phyloP scores from a whole-genome alignment of 768 basidiomycete genomes.

The Holtermanniella nyarrowii region DNA sequence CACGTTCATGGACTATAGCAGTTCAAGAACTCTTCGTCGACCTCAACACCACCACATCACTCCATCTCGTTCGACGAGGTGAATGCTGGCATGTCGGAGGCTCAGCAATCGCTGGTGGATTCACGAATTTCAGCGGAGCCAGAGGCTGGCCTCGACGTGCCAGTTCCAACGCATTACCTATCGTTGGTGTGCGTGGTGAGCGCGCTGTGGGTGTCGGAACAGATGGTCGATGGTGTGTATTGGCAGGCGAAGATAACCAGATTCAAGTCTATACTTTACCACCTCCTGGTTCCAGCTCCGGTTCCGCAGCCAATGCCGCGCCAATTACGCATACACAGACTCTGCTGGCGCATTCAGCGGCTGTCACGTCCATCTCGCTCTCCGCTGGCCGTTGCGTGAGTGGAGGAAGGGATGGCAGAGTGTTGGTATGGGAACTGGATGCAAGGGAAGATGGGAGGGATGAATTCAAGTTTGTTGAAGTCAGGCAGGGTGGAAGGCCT shows the following conservation, averaged over 20 bases:
- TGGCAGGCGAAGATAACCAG: conserved; percentile 35
- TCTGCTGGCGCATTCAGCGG: conserved; percentile 28
- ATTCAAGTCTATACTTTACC: conserved; percentile 39
- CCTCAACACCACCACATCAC: not conserved
- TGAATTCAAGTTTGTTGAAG: conserved; percentile 26
- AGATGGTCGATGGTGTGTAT: conserved; percentile 35
- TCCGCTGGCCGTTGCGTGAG: conserved; percentile 31
- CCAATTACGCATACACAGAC: conserved; percentile 34
- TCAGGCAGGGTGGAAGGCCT: conserved; percentile 12
- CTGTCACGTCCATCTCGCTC: conserved; percentile 32
- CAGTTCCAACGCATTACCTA: conserved; percentile 10
- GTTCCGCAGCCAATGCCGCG: conserved; percentile 3
- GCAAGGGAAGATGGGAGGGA: conserved; percentile 10
- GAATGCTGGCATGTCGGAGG: conserved; percentile 13
- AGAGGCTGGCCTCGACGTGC: not conserved
- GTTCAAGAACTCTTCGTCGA: conserved; percentile 34
- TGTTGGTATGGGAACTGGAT: conserved; percentile 38
- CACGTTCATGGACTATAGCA: conserved; percentile 37
- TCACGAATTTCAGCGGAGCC: not conserved
- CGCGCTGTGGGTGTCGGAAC: conserved; percentile 30
- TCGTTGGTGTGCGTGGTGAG: conserved; percentile 30
- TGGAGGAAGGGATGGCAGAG: conserved; percentile 30
- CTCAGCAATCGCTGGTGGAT: not conserved
- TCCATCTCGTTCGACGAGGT: conserved; percentile 2
- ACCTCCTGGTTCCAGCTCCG: conserved; percentile 6